Conservation (phyloP, 2,329 filamentous ascomycete genomes). For the Delphinella strobiligena region DNA sequence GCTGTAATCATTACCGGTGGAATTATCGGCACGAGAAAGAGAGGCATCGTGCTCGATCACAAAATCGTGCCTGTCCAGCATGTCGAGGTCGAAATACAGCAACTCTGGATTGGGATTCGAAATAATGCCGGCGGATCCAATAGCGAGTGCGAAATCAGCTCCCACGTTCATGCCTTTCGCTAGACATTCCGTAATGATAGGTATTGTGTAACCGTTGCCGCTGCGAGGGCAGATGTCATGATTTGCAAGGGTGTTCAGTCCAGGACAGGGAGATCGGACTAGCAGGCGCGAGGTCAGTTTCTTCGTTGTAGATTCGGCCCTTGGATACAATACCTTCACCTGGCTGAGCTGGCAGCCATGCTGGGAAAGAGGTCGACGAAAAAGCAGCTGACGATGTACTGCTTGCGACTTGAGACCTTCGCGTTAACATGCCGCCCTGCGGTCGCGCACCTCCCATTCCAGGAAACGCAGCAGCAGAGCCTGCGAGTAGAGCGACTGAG, state of each 20-base stretch:
- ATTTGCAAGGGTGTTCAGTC: conserved; percentile 2
- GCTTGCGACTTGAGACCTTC: neutral
- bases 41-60: conserved; percentile 1
- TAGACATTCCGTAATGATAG: neutral
- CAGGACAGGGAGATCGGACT: conserved; percentile 3
- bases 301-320: neutral
- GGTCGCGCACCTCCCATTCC: neutral
- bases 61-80: conserved; percentile 1
- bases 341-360: conserved; percentile 1
- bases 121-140: conserved; percentile 1
- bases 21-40: conserved; percentile 21
- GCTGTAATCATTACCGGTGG: conserved; percentile 21
- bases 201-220: conserved; percentile 3
- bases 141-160: neutral
- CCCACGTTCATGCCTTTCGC: conserved; percentile 2
- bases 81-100: conserved; percentile 4
- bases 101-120: conserved; percentile 1
- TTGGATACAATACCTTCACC: neutral
- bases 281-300: neutral
- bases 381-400: neutral
- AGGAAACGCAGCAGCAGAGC: conserved; percentile 1
- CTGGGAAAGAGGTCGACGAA: neutral
- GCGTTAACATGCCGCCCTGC: neutral
- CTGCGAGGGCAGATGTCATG: conserved; percentile 4
- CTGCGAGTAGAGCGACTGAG: neutral